A percentile compares a stretch with the other conserved stretches of the same genome.
phyloP scores from a whole-genome alignment of 768 basidiomycete species.

The Boletus coccyginus region DNA sequence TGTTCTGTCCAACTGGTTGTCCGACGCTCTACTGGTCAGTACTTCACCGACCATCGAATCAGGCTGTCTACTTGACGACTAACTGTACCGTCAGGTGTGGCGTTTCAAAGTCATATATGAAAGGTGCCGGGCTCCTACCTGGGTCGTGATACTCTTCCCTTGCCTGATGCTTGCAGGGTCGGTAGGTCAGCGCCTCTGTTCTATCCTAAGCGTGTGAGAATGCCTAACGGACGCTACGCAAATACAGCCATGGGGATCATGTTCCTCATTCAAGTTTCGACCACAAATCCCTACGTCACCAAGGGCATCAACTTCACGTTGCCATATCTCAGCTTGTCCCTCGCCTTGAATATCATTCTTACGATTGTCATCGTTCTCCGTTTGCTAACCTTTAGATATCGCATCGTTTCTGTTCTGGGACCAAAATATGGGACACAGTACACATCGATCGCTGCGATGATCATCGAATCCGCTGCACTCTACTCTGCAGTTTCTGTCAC shows the following conservation, averaged over 20 bases:
- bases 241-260: constrained; percentile 3
- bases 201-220: too few species aligned
- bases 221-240: neutral
- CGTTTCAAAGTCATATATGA: constrained; percentile 20
- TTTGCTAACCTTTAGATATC: constrained; percentile 22
- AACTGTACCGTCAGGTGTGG: constrained; percentile 7
- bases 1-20: constrained; percentile 14
- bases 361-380: constrained; percentile 32
- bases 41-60: neutral
- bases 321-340: constrained; percentile 27
- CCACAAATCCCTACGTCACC: constrained; percentile 10
- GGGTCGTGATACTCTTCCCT: constrained; percentile 10
- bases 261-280: constrained; percentile 12
- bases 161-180: constrained; percentile 10
- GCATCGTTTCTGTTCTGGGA: constrained; percentile 18
- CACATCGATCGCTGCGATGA: constrained; percentile 32
- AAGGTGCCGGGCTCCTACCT: neutral
- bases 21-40: constrained; percentile 20
- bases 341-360: constrained; percentile 32
- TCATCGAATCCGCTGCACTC: constrained; percentile 35
- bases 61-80: neutral
- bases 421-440: constrained; percentile 24
- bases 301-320: constrained; percentile 11
- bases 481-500: constrained; percentile 28
- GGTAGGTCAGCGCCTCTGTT: neutral